Conservation (phyloP, 306 rosid genomes). For the Quercus engelmannii region DNA sequence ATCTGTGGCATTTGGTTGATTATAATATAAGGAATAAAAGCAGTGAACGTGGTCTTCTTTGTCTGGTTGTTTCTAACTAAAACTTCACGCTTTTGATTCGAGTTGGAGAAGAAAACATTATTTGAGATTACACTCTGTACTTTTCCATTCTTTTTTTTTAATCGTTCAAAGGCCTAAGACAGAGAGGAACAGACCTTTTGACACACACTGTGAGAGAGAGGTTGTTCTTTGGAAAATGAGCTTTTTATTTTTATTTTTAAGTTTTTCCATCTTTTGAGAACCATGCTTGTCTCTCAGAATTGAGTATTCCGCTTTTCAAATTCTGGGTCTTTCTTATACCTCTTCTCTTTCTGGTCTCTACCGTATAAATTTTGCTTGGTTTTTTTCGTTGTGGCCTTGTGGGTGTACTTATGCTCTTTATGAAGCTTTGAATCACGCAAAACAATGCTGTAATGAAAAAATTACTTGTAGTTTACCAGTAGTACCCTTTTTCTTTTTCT, state of each 20-base stretch:
- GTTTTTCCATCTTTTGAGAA: conserved; percentile 76
- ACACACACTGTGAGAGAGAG: conserved; percentile 37
- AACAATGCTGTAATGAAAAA: conserved; percentile 54
- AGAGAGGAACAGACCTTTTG: conserved; percentile 41
- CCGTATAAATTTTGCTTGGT: conserved; percentile 27
- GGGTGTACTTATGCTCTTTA: conserved; percentile 34
- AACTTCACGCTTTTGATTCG: conserved; percentile 72
- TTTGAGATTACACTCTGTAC: conserved; percentile 9
- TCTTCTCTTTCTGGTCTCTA: conserved; percentile 21
- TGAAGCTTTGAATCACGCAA: conserved; percentile 56
- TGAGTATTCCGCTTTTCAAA: conserved; percentile 38
- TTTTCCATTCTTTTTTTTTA: conserved; percentile 42
- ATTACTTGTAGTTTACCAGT: conserved; percentile 35
- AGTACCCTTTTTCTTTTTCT: conserved; percentile 22
- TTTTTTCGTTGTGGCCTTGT: not conserved
- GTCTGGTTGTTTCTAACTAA: conserved; percentile 42
- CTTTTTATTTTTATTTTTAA: conserved; percentile 16
- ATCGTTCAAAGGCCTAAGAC: conserved; percentile 26
- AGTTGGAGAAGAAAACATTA: conserved; percentile 13
- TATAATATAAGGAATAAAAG: conserved; percentile 42
- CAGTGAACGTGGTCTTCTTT: conserved; percentile 74
- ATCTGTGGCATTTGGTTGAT: conserved; percentile 42
- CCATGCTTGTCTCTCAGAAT: conserved; percentile 67
- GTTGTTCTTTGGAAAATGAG: conserved; percentile 62
- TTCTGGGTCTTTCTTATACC: conserved; percentile 31